A percentile compares a stretch with the other conserved stretches of the same genome.
These are phyloP conservation scores for Penicillium turbatum DNA, from an alignment of 495 filamentous ascomycete genomes.

Conservation along the genomic window DNA sequence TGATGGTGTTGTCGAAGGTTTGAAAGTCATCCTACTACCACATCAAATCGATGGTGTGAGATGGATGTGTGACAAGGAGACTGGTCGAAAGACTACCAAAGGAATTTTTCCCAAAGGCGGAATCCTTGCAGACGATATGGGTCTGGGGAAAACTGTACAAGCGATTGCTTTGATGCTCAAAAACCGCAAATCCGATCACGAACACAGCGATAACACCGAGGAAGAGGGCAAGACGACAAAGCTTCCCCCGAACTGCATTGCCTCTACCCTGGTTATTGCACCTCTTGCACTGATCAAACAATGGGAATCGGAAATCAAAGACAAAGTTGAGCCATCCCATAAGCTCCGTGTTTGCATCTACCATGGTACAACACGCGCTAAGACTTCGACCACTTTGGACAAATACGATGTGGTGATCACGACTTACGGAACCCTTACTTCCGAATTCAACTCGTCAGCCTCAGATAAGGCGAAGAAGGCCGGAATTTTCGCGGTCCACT, in stretches of 20 bases:
- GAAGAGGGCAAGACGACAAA: conserved; percentile 42
- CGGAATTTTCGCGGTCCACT: conserved; percentile 85
- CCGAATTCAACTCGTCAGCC: conserved; percentile 63
- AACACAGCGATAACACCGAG: conserved; percentile 35
- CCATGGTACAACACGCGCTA: conserved; percentile 81
- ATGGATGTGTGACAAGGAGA: conserved; percentile 91
- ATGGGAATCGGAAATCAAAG: conserved; percentile 89
- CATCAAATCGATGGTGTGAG: conserved; percentile 89
- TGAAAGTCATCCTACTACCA: conserved; percentile 81
- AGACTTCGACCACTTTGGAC: conserved; percentile 65
- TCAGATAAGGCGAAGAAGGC: conserved; percentile 61
- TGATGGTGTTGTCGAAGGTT: conserved; percentile 69
- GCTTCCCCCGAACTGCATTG: conserved; percentile 59
- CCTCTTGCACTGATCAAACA: conserved; percentile 93
- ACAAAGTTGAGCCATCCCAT: conserved; percentile 65
- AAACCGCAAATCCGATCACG: conserved; percentile 65
- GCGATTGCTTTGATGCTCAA: conserved; percentile 78
- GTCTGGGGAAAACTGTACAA: conserved; percentile 90
- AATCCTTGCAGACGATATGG: conserved; percentile 91
- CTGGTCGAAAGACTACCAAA: conserved; percentile 66
- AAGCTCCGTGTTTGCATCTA: conserved; percentile 77
- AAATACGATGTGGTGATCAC: conserved; percentile 95
- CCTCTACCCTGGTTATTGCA: conserved; percentile 86
- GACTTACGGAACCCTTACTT: conserved; percentile 90
- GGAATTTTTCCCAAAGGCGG: conserved; percentile 81